These are phyloP conservation scores for Conticribra weissflogii DNA, from an alignment of 108 stramenopile genomes.

Conservation along the genomic window DNA sequence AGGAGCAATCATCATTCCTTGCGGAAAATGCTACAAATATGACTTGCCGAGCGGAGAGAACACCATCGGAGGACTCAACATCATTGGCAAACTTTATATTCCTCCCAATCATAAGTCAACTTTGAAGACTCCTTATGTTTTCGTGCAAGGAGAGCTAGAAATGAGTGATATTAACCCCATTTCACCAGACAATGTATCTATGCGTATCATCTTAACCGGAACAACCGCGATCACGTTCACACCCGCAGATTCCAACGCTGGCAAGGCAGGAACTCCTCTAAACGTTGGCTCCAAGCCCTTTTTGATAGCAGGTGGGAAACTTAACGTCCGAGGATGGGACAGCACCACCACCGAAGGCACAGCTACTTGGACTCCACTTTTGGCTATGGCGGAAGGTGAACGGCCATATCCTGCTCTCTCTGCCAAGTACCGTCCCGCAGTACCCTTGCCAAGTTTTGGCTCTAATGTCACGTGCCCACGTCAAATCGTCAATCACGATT, in stretches of 20 bases:
- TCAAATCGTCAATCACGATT: conserved; percentile 32
- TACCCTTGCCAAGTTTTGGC: conserved; percentile 10
- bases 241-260: conserved; percentile 38
- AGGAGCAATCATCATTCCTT: conserved; percentile 16
- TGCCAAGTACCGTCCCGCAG: background rate
- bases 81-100: conserved; percentile 58
- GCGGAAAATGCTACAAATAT: conserved; percentile 39
- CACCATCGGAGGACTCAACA: conserved; percentile 51
- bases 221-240: conserved; percentile 37
- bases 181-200: conserved; percentile 44
- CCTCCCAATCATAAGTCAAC: conserved; percentile 49
- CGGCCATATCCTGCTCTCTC: conserved; percentile 17
- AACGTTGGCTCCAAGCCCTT: conserved; percentile 64
- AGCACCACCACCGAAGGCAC: conserved; percentile 1
- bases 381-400: conserved; percentile 23
- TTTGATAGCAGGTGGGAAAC: conserved; percentile 65
- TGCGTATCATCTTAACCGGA: conserved; percentile 57
- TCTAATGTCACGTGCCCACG: conserved; percentile 28
- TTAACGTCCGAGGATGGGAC: conserved; percentile 54
- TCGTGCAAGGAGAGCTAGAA: conserved; percentile 73
- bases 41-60: conserved; percentile 8
- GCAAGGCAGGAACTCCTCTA: conserved; percentile 35
- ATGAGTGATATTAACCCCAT: conserved; percentile 52
- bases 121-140: conserved; percentile 56
- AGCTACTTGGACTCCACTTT: conserved; percentile 38